Base-by-base conservation (phyloP, 306 rosid genomes). In the Castanea crenata region DNA sequence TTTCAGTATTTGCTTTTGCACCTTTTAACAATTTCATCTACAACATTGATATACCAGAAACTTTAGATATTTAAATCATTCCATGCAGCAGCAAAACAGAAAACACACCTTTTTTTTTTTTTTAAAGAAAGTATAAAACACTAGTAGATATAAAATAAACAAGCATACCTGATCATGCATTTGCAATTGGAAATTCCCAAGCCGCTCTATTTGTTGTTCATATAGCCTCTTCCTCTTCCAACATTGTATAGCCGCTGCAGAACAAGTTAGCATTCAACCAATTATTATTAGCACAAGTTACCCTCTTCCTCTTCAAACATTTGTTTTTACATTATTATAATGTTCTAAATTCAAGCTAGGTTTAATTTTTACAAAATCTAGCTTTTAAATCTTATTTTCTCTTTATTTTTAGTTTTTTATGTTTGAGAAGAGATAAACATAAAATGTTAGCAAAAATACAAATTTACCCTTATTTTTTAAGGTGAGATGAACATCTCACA, bases 1-100 rank as follows among this genome's bases (percentile, higher is more conserved):
- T 95, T 90, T 95, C 98, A 0, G 99, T 93, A 68, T 98, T 93
- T 78, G 99, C 99, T 83, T 95, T 95, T 76, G 99, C 97, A 74
- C 98, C 98, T 89, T 95, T 98, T 74, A 93, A 78, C 95, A 95
- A 55, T 90, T 93, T 95, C 97, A 95, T 95, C 99, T 91, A 84
- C 75, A 64, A 81, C 25, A 84, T 61, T 20, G 38, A 76, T 18
- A 44, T 18, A 55, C 51, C 6, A 31, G 1, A 12, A 6, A 63
- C 6, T 61, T 71, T 78, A 80, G 41, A 35, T 35, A 6, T 5
- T 35, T 6, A 57, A 73, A 49, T 61, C 9, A 58, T 7, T 11
- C 10, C 15, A 18, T 19, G 21, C 34, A 75, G 6, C 20, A 51
- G 1, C 5, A 34, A 34, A 29, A 18, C 20, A 67, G 15, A 67